These are phyloP conservation scores for Pythium sukuiense DNA, from an alignment of 352 stramenopile species.

Conservation along the genomic window DNA sequence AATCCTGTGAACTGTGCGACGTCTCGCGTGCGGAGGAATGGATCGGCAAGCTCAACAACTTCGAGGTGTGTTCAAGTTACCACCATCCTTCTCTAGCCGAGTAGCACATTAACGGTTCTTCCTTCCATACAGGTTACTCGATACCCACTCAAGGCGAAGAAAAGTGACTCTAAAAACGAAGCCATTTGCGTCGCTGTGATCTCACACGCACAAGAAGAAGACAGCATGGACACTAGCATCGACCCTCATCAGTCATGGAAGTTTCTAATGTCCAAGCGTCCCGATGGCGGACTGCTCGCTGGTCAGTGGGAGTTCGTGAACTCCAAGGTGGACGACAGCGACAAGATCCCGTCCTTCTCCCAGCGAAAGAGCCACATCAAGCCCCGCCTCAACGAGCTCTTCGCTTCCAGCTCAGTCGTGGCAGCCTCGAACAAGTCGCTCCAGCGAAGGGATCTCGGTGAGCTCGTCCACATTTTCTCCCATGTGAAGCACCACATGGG, in stretches of 20 bases:
- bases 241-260: constrained; percentile 38
- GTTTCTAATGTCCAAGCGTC: constrained; percentile 81
- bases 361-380: constrained; percentile 64
- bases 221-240: not conserved
- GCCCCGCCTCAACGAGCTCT: constrained; percentile 34
- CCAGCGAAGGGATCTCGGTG: constrained; percentile 57
- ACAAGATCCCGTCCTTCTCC: constrained; percentile 63
- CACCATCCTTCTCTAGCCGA: too few species aligned
- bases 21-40: constrained; percentile 54
- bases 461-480: constrained; percentile 89
- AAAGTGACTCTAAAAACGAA: constrained; percentile 76
- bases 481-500: constrained; percentile 91
- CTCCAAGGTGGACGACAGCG: constrained; percentile 61
- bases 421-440: constrained; percentile 24
- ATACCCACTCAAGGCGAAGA: constrained; percentile 83
- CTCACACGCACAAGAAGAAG: constrained; percentile 33
- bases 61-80: constrained; percentile 24
- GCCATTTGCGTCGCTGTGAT: constrained; percentile 75
- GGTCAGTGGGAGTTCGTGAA: constrained; percentile 90
- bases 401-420: constrained; percentile 31
- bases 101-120: not conserved
- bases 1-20: constrained; percentile 68
- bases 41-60: constrained; percentile 28
- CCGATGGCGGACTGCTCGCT: constrained; percentile 68
- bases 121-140: constrained; percentile 52